These are phyloP conservation scores for Didymella pomorum DNA, from an alignment of 2,329 filamentous ascomycete species.

Conservation along the genomic window DNA sequence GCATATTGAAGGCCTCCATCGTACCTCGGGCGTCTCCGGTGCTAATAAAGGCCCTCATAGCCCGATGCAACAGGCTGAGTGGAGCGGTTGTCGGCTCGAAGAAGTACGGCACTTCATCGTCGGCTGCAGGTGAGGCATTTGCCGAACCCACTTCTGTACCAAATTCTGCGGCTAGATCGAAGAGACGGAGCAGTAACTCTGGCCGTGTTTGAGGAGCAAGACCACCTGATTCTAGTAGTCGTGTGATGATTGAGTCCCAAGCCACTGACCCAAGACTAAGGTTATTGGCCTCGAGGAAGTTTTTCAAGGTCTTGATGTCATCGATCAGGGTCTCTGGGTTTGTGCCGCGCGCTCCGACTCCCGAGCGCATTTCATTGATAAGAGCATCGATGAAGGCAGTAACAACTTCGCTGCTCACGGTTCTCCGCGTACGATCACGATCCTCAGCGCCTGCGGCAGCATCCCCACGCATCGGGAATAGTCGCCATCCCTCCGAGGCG, in stretches of 20 bases:
- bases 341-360: conserved; percentile 53
- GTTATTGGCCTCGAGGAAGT: conserved; percentile 48
- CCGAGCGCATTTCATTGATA: conserved; percentile 55
- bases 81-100: conserved; percentile 55
- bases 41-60: conserved; percentile 51
- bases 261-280: conserved; percentile 53
- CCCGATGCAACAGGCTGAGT: conserved; percentile 54
- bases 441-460: conserved; percentile 32
- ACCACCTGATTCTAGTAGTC: conserved; percentile 59
- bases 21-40: conserved; percentile 52
- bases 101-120: conserved; percentile 50
- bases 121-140: conserved; percentile 42
- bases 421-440: conserved; percentile 51
- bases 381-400: conserved; percentile 63
- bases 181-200: conserved; percentile 51
- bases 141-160: conserved; percentile 50
- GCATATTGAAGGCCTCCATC: conserved; percentile 46
- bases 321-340: conserved; percentile 45
- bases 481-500: conserved; percentile 31
- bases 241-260: conserved; percentile 58
- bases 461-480: conserved; percentile 34
- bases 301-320: conserved; percentile 48
- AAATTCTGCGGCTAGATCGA: conserved; percentile 52
- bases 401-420: conserved; percentile 67
- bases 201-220: conserved; percentile 57